Conservation (phyloP, 768 basidiomycete genomes). For the Kondoa malvinella region DNA sequence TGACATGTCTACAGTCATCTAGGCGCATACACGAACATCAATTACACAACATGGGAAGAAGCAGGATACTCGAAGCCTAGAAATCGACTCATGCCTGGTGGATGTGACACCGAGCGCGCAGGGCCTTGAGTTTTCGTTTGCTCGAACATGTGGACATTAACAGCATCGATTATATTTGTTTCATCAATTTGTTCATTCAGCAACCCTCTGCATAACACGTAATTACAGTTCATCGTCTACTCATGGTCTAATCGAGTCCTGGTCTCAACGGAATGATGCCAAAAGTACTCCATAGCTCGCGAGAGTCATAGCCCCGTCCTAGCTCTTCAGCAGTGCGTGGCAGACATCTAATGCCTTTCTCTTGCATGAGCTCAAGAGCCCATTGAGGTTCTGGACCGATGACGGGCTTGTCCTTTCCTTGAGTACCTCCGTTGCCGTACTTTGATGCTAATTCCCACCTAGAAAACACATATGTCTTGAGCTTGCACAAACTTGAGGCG, state of each 20-base stretch:
- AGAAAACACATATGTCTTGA: constrained; percentile 32
- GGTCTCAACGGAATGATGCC: constrained; percentile 22
- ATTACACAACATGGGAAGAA: constrained; percentile 28
- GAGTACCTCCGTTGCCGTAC: constrained; percentile 35
- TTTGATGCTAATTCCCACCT: constrained; percentile 52
- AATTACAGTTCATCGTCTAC: too few species aligned
- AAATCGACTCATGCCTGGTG: neutral
- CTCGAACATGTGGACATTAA: too few species aligned
- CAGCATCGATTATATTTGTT: neutral
- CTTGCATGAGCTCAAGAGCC: constrained; percentile 46
- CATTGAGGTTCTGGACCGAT: constrained; percentile 39
- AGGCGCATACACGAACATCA: constrained; percentile 30
- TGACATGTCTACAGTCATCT: constrained; percentile 17
- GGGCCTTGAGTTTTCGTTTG: neutral
- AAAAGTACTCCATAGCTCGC: constrained; percentile 42
- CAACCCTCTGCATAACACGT: too few species aligned
- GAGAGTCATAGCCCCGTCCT: constrained; percentile 44
- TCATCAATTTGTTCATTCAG: neutral
- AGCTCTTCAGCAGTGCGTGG: constrained; percentile 41
- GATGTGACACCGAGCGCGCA: neutral
- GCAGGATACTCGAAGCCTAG: neutral
- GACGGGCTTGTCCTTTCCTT: neutral
- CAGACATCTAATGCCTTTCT: constrained; percentile 39
- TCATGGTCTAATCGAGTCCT: constrained; percentile 5
- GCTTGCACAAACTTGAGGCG: constrained; percentile 13